Evolutionary conservation across 306 rosid species (phyloP).

Genomic region (Prunus armeniaca): DNA sequence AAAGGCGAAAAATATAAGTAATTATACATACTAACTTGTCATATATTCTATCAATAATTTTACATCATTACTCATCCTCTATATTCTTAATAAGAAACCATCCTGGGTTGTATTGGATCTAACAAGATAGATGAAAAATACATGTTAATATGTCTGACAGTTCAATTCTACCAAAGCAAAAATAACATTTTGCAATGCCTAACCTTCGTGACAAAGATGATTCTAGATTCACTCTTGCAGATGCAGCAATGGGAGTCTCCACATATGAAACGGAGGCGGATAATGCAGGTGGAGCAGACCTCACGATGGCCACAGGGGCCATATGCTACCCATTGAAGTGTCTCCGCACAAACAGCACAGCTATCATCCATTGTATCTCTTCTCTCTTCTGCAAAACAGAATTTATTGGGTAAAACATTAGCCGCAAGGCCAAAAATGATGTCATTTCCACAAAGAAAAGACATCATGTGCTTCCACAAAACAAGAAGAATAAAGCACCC

Average conservation of each 20-base stretch:
- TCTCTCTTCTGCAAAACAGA: not conserved
- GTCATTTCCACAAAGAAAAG: not conserved
- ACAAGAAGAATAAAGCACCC: not conserved
- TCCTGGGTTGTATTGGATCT: not conserved
- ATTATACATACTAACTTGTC: not conserved
- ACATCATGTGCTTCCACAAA: not conserved
- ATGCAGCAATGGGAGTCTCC: conserved; percentile 32
- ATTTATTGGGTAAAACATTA: not conserved
- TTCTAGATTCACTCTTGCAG: conserved; percentile 33
- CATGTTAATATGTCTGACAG: not conserved
- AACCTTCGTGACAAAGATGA: conserved; percentile 38
- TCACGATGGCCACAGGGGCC: conserved; percentile 37
- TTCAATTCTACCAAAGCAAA: not conserved
- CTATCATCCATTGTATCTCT: conserved; percentile 30
- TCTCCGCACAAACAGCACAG: conserved; percentile 37
- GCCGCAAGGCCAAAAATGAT: not conserved
- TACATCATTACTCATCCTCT: not conserved
- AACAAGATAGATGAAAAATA: not conserved
- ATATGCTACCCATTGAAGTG: conserved; percentile 40
- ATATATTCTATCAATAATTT: not conserved
- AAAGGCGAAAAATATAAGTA: not conserved
- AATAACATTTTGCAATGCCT: not conserved
- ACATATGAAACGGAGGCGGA: conserved; percentile 38
- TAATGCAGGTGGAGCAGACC: conserved; percentile 42
- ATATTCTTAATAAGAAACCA: not conserved